Conservation (phyloP, 192 early-diverging fungal species). For the Backusella westeae region DNA sequence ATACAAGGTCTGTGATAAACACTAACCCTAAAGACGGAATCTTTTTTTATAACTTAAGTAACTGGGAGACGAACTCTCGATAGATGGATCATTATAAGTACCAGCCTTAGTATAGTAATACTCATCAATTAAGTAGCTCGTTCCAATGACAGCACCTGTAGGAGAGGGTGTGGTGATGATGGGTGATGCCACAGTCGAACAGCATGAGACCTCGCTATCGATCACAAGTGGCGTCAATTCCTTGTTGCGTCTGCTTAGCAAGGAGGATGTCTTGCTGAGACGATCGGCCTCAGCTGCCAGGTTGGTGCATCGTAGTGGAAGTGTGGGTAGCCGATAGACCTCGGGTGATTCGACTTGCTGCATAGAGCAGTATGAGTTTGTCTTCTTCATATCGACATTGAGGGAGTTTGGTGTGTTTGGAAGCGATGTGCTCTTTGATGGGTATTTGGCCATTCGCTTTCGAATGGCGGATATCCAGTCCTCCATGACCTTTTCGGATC, state of each 20-base stretch:
- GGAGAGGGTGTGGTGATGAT: not conserved
- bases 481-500: slow-evolving; percentile 12
- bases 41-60: slow-evolving; percentile 2
- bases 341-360: not conserved
- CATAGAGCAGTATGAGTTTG: not conserved
- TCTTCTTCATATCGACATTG: not conserved
- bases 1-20: not conserved
- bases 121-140: not conserved
- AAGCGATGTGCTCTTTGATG: not conserved
- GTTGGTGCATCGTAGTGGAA: slow-evolving; percentile 9
- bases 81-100: not conserved
- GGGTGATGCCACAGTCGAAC: not conserved
- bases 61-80: not conserved
- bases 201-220: not conserved
- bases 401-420: not conserved
- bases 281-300: not conserved
- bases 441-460: not conserved
- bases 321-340: not conserved
- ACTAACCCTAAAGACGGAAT: not conserved
- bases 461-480: slow-evolving; percentile 13
- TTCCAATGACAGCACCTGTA: slow-evolving; percentile 5
- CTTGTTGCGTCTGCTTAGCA: not conserved
- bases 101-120: slow-evolving; percentile 2
- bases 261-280: not conserved
- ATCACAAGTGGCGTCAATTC: slow-evolving; percentile 10